Conservation (phyloP, 768 basidiomycete species). For the Boletus subcaerulescens region DNA sequence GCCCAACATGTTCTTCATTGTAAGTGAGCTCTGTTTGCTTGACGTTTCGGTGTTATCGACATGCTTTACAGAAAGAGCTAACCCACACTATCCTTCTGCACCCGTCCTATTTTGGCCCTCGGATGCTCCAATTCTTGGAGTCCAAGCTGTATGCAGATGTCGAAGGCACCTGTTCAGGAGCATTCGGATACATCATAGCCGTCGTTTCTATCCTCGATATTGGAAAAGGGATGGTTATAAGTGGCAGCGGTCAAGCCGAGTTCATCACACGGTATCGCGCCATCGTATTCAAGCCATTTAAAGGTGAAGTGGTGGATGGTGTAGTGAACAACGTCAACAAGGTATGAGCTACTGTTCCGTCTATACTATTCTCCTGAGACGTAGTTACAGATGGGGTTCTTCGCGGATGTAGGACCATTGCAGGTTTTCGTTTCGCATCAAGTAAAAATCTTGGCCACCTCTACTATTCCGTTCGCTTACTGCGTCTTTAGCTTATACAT, state of each 20-base stretch:
- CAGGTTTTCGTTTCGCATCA: slow-evolving; percentile 95
- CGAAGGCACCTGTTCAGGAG: slow-evolving; percentile 95
- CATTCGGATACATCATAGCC: slow-evolving; percentile 92
- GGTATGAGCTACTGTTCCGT: slow-evolving; percentile 43
- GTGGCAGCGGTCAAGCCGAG: slow-evolving; percentile 92
- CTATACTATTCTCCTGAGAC: not conserved
- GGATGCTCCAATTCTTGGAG: slow-evolving; percentile 90
- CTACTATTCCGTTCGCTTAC: slow-evolving; percentile 2
- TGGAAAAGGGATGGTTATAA: slow-evolving; percentile 88
- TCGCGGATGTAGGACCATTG: slow-evolving; percentile 93
- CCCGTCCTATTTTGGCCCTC: slow-evolving; percentile 97
- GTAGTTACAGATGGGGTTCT: slow-evolving; percentile 87
- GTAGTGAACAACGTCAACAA: slow-evolving; percentile 95
- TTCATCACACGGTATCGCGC: slow-evolving; percentile 93
- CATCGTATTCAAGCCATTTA: slow-evolving; percentile 99
- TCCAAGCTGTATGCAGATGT: slow-evolving; percentile 94
- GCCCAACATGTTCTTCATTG: slow-evolving; percentile 66
- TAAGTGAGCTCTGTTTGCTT: slow-evolving; percentile 34
- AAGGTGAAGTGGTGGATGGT: slow-evolving; percentile 97
- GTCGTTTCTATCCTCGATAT: slow-evolving; percentile 89
- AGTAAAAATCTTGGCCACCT: slow-evolving; percentile 43
- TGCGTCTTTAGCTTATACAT: slow-evolving; percentile 71
- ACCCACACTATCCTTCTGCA: slow-evolving; percentile 97
- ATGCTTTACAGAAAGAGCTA: slow-evolving; percentile 74
- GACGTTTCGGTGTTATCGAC: slow-evolving; percentile 1